These are phyloP conservation scores for Pichia nanzhaoensis DNA, from an alignment of 805 yeast species.

Conservation along the genomic window DNA sequence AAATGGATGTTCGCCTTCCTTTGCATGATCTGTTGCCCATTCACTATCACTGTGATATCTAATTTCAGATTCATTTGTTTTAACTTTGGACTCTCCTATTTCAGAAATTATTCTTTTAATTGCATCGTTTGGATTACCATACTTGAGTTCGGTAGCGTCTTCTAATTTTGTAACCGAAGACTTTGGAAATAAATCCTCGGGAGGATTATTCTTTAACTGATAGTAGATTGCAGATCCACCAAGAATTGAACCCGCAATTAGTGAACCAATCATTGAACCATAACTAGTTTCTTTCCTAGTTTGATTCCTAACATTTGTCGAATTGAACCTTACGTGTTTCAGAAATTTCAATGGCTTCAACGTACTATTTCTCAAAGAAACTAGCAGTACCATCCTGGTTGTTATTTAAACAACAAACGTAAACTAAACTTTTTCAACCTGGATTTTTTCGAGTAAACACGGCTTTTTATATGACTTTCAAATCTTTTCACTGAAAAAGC, in stretches of 20 bases:
- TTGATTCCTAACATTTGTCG: too few species aligned
- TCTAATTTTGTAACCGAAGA: slow-evolving; percentile 44
- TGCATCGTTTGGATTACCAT: slow-evolving; percentile 46
- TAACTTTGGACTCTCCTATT: slow-evolving; percentile 48
- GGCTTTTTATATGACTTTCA: too few species aligned
- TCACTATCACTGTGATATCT: slow-evolving; percentile 29
- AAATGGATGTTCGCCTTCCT: slow-evolving; percentile 28
- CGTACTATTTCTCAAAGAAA: too few species aligned
- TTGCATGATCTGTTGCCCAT: slow-evolving; percentile 31
- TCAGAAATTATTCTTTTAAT: slow-evolving; percentile 40
- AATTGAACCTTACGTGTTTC: too few species aligned
- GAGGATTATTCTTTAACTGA: slow-evolving; percentile 18
- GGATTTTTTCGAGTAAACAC: too few species aligned
- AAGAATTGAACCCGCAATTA: slow-evolving; percentile 4
- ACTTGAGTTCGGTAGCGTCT: slow-evolving; percentile 41
- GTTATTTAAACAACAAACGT: too few species aligned
- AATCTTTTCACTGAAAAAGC: too few species aligned
- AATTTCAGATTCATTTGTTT: slow-evolving; percentile 30
- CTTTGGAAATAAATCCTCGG: slow-evolving; percentile 23
- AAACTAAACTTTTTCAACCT: too few species aligned
- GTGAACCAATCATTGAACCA: neutral
- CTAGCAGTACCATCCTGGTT: too few species aligned
- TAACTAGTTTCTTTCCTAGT: too few species aligned
- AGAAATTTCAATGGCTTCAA: too few species aligned
- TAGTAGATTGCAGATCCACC: slow-evolving; percentile 21